A percentile compares a stretch with the other conserved stretches of the same genome.
These are phyloP conservation scores for Acanthamoeba triangularis DNA, from an alignment of 208 protist species.

Conservation along the genomic window DNA sequence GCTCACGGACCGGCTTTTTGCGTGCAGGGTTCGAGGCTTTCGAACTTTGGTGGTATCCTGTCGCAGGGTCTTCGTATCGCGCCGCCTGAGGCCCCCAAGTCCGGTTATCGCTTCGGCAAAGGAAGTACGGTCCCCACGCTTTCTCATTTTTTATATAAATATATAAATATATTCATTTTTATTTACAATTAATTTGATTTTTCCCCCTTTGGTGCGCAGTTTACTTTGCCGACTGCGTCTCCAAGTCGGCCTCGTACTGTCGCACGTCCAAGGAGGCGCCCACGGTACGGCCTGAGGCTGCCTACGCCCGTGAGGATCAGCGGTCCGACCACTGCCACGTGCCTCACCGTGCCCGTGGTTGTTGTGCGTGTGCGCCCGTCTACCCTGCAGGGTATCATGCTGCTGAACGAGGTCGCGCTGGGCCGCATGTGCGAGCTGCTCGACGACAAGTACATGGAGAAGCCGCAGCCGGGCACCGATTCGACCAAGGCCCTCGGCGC, in stretches of 20 bases:
- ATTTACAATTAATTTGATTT: background rate
- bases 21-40: constrained; percentile 79
- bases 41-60: constrained; percentile 85
- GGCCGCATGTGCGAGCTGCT: constrained; percentile 23
- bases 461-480: constrained; percentile 17
- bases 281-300: background rate
- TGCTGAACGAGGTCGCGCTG: constrained; percentile 31
- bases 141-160: background rate
- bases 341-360: too few relatives aligned
- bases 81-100: constrained; percentile 83
- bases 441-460: constrained; percentile 61
- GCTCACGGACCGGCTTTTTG: background rate
- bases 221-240: constrained; percentile 81
- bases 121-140: constrained; percentile 28
- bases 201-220: background rate
- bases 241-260: constrained; percentile 84
- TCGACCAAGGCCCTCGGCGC: constrained; percentile 40
- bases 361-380: background rate
- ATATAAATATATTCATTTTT: background rate
- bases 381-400: background rate
- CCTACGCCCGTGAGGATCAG: background rate
- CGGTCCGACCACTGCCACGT: too few relatives aligned
- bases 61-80: constrained; percentile 83
- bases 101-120: constrained; percentile 87
- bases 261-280: background rate